A percentile compares a stretch with the other conserved stretches of the same genome.
phyloP scores from a whole-genome alignment of 768 basidiomycete species.

The Lyophyllum atratum region DNA sequence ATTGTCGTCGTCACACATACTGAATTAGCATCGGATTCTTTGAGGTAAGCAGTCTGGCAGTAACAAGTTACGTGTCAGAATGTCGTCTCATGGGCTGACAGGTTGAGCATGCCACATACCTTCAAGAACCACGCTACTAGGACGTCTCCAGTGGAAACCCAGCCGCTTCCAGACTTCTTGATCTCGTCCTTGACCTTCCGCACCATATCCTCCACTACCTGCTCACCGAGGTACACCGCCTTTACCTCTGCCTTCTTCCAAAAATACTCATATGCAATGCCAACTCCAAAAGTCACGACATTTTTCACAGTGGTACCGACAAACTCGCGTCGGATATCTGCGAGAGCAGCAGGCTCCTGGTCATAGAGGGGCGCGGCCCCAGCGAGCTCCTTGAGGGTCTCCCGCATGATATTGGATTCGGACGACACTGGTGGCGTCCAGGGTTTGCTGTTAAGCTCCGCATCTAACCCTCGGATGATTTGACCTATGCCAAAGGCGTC shows the following conservation, averaged over 20 bases:
- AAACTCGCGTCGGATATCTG: not conserved
- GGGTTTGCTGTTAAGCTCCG: not conserved
- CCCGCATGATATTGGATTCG: slow-evolving; percentile 1
- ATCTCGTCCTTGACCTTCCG: slow-evolving; percentile 1
- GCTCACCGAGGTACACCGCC: not conserved
- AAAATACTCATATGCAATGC: not conserved
- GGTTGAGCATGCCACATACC: not conserved
- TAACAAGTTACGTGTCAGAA: not conserved
- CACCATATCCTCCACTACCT: not conserved
- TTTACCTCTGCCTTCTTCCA: not conserved
- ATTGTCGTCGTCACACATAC: not conserved
- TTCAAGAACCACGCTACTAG: slow-evolving; percentile 9
- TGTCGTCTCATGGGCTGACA: too few relatives aligned
- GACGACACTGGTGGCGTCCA: not conserved
- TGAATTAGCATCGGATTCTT: not conserved
- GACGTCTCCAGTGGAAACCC: slow-evolving; percentile 6
- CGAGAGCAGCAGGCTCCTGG: not conserved
- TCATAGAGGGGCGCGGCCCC: not conserved
- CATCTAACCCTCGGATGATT: not conserved
- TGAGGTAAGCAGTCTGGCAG: not conserved
- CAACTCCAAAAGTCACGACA: not conserved
- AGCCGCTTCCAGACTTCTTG: not conserved
- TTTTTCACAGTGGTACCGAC: not conserved
- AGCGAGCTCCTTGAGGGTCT: not conserved
- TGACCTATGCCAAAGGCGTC: slow-evolving; percentile 2